Evolutionary conservation across 202 grass and related monocot species (phyloP).

Genomic region (Saccharum hybrid): DNA sequence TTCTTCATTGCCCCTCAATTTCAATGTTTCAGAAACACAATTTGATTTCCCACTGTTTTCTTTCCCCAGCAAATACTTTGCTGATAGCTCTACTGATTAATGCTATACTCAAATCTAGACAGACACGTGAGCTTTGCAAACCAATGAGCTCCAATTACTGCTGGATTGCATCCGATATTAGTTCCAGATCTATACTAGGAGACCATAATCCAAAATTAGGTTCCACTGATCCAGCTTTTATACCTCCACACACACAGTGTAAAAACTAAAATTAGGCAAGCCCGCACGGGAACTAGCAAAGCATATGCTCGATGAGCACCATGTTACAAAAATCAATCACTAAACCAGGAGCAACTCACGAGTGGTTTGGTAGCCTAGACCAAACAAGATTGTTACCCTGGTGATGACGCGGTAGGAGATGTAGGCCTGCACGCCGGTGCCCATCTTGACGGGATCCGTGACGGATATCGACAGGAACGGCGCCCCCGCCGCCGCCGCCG

Average conservation of each 20-base stretch:
- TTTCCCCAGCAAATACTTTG: slow-evolving; percentile 6
- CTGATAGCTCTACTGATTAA: slow-evolving; percentile 18
- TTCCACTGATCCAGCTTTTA: slow-evolving; percentile 41
- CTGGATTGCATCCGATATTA: not conserved
- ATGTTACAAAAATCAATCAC: not conserved
- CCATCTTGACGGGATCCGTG: slow-evolving; percentile 97
- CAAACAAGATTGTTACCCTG: slow-evolving; percentile 60
- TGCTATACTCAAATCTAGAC: slow-evolving; percentile 28
- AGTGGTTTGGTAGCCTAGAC: not conserved
- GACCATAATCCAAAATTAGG: slow-evolving; percentile 41
- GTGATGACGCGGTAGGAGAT: slow-evolving; percentile 99
- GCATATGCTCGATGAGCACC: not conserved
- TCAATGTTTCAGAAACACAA: slow-evolving; percentile 8
- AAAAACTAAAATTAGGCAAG: slow-evolving; percentile 39
- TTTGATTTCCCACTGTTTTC: not conserved
- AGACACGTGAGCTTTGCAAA: not conserved
- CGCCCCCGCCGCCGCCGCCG: slow-evolving; percentile 40
- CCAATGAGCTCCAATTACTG: slow-evolving; percentile 30
- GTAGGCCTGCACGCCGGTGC: slow-evolving; percentile 92
- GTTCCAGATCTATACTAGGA: slow-evolving; percentile 35
- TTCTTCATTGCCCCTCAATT: no score
- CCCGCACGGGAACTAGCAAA: not conserved
- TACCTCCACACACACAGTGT: slow-evolving; percentile 18
- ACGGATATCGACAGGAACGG: slow-evolving; percentile 77
- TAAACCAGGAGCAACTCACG: slow-evolving; percentile 30